phyloP scores from a whole-genome alignment of 495 filamentous ascomycete species.

The Massariosphaeria phaeospora region DNA sequence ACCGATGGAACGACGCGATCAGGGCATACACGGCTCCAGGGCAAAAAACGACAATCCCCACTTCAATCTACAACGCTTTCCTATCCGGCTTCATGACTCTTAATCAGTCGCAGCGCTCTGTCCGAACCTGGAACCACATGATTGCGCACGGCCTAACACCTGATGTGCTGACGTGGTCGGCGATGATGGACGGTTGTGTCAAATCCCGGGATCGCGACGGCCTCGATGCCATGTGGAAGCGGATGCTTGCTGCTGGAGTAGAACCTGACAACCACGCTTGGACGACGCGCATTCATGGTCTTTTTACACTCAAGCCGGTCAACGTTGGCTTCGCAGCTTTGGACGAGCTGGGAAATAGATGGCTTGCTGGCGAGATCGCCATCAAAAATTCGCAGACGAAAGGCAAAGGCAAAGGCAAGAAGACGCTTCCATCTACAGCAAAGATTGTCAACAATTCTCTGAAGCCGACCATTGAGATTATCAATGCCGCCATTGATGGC shows the following conservation, averaged over 20 bases:
- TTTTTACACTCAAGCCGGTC: slow-evolving; percentile 48
- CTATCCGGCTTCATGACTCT: slow-evolving; percentile 50
- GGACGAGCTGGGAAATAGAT: slow-evolving; percentile 52
- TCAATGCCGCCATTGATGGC: slow-evolving; percentile 58
- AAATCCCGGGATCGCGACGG: slow-evolving; percentile 46
- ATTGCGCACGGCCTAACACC: slow-evolving; percentile 48
- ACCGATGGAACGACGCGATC: slow-evolving; percentile 12
- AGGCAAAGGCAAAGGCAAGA: neutral
- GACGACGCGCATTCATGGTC: slow-evolving; percentile 58
- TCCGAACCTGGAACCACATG: slow-evolving; percentile 59
- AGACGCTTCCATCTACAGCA: too few species aligned
- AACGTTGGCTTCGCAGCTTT: slow-evolving; percentile 52
- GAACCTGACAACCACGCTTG: slow-evolving; percentile 55
- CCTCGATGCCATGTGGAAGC: slow-evolving; percentile 55
- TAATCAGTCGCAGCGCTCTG: slow-evolving; percentile 45
- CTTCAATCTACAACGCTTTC: slow-evolving; percentile 49
- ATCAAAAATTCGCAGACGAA: slow-evolving; percentile 1
- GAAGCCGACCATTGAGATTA: slow-evolving; percentile 53
- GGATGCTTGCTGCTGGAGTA: slow-evolving; percentile 48
- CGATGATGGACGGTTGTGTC: slow-evolving; percentile 58
- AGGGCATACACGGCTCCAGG: slow-evolving; percentile 1
- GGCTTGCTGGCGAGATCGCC: slow-evolving; percentile 19
- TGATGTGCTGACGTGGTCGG: slow-evolving; percentile 54
- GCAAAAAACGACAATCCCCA: slow-evolving; percentile 15
- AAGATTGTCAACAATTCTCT: slow-evolving; percentile 29